Base-by-base conservation (phyloP, 1,284 basidiomycete species). In the Somion occarium region DNA sequence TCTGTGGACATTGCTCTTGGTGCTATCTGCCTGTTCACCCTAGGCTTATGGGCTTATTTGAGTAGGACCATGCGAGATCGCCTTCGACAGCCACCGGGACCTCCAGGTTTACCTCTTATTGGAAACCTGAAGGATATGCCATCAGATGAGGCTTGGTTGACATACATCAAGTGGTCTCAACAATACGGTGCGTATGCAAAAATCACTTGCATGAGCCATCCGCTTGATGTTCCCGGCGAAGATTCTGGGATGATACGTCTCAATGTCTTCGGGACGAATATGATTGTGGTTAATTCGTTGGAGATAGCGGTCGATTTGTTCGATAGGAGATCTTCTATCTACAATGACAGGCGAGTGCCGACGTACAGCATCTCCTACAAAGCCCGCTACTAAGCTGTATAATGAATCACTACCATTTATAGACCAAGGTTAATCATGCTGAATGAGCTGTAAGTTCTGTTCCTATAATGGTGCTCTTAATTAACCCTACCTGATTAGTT, bases 281-380 rank as follows among this genome's bases (percentile, higher is more conserved):
- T 72, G 3, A 56, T 79, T 41, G 57, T 77, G 15, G 55, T 75
- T 3, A 73, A 74, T 54, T 70, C 70, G 0, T 48, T 66, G 7
- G 59, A 67, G 34, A 59, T 66, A 13, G 69, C 65, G 3, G 61
- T 55, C 11, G 74, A 72, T 4, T 61, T 78, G 11, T 63, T 77
- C 20, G 73, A 75, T 18, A 73, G 68, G 50, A 65, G 71, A 19
- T 72, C 73, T 1, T 47, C 52, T 3, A 60, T 58, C 7, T 64
- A 63, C 38, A 58, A 54, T 7, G 57, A 61, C 38, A 57, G 60
- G 59, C 59, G 15, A 34, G n/a, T n/a, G n/a, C n/a, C n/a, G n/a
- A n/a, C n/a, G n/a, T n/a, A n/a, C 4, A 19, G 43, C 26, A 24
- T n/a, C n/a, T 22, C 22, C 9, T 42, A 9, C n/a, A 15, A 19